These are phyloP conservation scores for Isochrysis galbana DNA, from an alignment of 78 protist genomes.

Conservation along the genomic window DNA sequence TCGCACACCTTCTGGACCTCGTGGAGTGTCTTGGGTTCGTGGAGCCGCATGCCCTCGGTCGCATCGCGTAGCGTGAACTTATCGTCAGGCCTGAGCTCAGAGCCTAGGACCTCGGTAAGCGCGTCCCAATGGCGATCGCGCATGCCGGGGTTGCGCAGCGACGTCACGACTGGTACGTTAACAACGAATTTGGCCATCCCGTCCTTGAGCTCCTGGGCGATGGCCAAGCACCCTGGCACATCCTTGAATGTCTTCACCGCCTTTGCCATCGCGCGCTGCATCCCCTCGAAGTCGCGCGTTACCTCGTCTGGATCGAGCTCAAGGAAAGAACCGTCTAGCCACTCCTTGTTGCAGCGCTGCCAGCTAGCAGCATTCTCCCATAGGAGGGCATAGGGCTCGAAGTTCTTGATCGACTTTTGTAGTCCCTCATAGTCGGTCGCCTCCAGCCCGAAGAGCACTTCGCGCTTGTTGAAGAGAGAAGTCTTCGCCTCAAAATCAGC, in stretches of 20 bases:
- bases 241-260: conserved; percentile 31
- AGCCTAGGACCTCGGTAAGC: conserved; percentile 44
- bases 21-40: neutral
- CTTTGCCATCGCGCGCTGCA: conserved; percentile 25
- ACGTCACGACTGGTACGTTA: conserved; percentile 77
- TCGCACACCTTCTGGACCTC: conserved; percentile 39
- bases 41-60: neutral
- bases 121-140: conserved; percentile 83
- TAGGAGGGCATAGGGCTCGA: conserved; percentile 44
- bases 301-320: conserved; percentile 60
- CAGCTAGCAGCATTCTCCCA: conserved; percentile 37
- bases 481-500: neutral
- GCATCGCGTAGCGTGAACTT: neutral
- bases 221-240: neutral
- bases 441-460: neutral
- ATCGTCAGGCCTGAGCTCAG: conserved; percentile 45
- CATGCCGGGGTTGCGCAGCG: conserved; percentile 84
- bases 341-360: neutral
- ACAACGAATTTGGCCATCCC: conserved; percentile 65
- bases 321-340: conserved; percentile 44
- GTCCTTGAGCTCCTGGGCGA: neutral
- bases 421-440: neutral
- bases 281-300: neutral
- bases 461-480: neutral
- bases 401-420: neutral